Percentiles rank a stretch among this genome's conserved stretches.
phyloP scores from a whole-genome alignment of 2,329 filamentous ascomycete genomes.

The Colletotrichum navitas region DNA sequence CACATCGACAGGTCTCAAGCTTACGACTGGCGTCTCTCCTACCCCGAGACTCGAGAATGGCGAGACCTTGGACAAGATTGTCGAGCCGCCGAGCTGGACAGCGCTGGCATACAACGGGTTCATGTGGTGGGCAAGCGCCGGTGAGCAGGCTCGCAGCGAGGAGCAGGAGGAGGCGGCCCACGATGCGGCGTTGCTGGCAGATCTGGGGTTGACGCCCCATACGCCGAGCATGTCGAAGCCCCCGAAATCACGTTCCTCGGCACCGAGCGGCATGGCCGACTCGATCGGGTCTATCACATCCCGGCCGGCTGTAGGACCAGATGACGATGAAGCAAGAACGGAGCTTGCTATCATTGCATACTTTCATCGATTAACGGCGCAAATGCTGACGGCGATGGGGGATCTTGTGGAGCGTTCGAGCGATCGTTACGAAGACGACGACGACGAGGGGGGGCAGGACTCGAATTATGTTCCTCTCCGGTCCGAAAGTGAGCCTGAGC shows the following conservation, averaged over 20 bases:
- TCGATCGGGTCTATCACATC: constrained; percentile 60
- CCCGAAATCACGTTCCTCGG: constrained; percentile 46
- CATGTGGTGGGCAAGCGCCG: constrained; percentile 92
- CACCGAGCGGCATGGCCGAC: constrained; percentile 53
- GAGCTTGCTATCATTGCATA: constrained; percentile 84
- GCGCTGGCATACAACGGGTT: constrained; percentile 84
- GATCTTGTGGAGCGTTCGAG: constrained; percentile 68
- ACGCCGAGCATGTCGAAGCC: constrained; percentile 49
- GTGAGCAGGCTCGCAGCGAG: constrained; percentile 74
- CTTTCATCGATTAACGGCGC: constrained; percentile 81
- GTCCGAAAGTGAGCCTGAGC: constrained; percentile 43
- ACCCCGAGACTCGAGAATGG: constrained; percentile 53
- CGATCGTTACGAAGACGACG: constrained; percentile 58
- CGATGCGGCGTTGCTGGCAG: constrained; percentile 68
- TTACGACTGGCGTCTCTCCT: constrained; percentile 40
- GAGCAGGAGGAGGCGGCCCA: constrained; percentile 69
- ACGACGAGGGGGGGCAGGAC: constrained; percentile 50
- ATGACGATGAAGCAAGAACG: constrained; percentile 60
- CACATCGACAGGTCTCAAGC: constrained; percentile 43
- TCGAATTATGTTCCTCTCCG: constrained; percentile 49
- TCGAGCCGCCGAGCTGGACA: constrained; percentile 76
- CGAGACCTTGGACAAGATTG: constrained; percentile 66
- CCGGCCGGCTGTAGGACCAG: constrained; percentile 42
- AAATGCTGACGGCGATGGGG: constrained; percentile 72
- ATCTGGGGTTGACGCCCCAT: constrained; percentile 51